phyloP scores from a whole-genome alignment of 306 rosid species.

The Fragaria ananassa region DNA sequence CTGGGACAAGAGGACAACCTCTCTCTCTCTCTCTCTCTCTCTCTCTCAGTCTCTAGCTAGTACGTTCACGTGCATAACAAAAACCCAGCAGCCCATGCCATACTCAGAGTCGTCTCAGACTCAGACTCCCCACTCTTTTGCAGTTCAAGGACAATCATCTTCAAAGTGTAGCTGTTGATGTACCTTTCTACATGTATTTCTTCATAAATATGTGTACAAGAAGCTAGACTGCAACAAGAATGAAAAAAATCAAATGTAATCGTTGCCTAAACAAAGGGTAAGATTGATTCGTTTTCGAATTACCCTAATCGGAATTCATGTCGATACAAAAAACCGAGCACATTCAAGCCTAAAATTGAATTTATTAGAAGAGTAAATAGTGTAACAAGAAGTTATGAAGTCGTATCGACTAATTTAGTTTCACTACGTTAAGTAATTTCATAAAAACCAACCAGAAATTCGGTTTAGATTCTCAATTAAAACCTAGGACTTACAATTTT shows the following conservation, averaged over 20 bases:
- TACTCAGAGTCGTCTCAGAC: neutral
- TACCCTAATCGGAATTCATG: no score
- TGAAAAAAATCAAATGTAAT: neutral
- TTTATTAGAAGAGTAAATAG: no score
- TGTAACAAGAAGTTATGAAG: no score
- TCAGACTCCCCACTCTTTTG: neutral
- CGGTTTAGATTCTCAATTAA: no score
- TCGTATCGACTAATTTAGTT: no score
- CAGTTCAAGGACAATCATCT: neutral
- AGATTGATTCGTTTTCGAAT: no score
- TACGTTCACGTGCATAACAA: constrained; percentile 1
- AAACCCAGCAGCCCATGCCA: neutral
- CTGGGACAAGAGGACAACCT: neutral
- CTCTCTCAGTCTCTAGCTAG: neutral
- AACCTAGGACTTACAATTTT: no score
- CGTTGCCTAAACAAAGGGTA: no score
- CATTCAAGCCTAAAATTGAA: no score
- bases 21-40: neutral
- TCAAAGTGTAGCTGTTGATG: neutral
- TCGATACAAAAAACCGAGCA: no score
- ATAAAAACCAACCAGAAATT: no score
- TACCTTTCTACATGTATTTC: neutral
- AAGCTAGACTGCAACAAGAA: neutral
- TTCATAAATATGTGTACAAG: neutral
- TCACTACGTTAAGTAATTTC: no score